Percentiles rank a stretch among this genome's conserved stretches.
phyloP scores from a whole-genome alignment of 306 rosid species.

The Trifolium subterraneum region DNA sequence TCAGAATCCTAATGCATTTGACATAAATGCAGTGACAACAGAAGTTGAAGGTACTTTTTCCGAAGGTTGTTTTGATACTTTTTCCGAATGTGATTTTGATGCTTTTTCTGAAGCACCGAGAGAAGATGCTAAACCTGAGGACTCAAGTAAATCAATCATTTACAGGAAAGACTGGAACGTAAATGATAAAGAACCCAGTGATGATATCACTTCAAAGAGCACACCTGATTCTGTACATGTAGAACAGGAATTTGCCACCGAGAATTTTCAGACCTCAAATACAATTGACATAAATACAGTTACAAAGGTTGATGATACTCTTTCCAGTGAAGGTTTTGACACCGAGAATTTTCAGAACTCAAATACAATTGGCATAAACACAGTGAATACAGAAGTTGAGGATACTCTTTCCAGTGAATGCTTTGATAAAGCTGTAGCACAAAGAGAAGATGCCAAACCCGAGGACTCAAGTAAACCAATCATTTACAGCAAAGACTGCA shows the following conservation, averaged over 20 bases:
- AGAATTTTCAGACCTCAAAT: constrained; percentile 39
- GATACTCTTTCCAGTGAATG: constrained; percentile 3
- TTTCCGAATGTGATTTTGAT: constrained; percentile 1
- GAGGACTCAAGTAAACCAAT: constrained; percentile 43
- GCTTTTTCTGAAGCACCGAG: constrained; percentile 27
- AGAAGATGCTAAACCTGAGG: constrained; percentile 46
- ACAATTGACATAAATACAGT: constrained; percentile 43
- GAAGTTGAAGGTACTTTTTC: constrained; percentile 46
- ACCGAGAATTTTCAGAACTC: constrained; percentile 40
- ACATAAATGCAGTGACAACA: constrained; percentile 44
- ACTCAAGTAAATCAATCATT: constrained; percentile 42
- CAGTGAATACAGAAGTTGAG: constrained; percentile 35
- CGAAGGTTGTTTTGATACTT: constrained; percentile 24
- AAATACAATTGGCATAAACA: constrained; percentile 44
- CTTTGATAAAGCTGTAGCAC: constrained; percentile 42
- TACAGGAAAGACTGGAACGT: constrained; percentile 12
- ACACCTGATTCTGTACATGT: constrained; percentile 43
- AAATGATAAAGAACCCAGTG: constrained; percentile 14
- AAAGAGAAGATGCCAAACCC: constrained; percentile 42
- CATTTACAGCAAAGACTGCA: constrained; percentile 18
- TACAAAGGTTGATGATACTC: constrained; percentile 28
- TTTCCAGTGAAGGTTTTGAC: constrained; percentile 15
- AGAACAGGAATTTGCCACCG: constrained; percentile 44
- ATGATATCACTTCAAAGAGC: constrained; percentile 42
- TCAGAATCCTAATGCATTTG: constrained; percentile 49